Conservation (phyloP, 1,284 basidiomycete species). For the Heterobasidion parviporum region DNA sequence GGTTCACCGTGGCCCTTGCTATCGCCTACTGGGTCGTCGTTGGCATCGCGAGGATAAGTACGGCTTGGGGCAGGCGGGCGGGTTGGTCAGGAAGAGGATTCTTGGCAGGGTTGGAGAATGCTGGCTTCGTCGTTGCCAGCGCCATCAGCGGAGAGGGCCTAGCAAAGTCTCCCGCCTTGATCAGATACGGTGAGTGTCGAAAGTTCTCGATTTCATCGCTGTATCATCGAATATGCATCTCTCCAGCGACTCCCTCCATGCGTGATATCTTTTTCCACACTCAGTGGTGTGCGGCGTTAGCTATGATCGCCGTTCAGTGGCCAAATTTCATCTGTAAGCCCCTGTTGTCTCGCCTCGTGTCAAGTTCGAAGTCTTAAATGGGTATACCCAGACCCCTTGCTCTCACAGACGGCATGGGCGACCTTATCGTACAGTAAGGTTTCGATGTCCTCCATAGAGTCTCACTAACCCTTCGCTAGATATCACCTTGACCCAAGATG, state of each 20-base stretch:
- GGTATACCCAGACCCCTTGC: constrained; percentile 61
- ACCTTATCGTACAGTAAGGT: constrained; percentile 79
- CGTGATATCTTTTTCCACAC: constrained; percentile 91
- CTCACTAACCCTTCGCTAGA: constrained; percentile 37
- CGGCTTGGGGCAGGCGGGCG: constrained; percentile 73
- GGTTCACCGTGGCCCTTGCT: constrained; percentile 71
- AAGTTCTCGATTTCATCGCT: constrained; percentile 4
- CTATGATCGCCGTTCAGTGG: constrained; percentile 94
- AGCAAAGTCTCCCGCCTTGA: constrained; percentile 75
- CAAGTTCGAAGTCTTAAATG: no score
- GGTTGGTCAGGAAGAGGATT: constrained; percentile 47
- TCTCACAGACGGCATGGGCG: constrained; percentile 84
- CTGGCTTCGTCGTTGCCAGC: constrained; percentile 84
- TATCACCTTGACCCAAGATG: constrained; percentile 53
- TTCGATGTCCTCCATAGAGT: constrained; percentile 2
- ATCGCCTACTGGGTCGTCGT: constrained; percentile 78
- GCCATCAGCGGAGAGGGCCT: constrained; percentile 88
- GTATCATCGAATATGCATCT: constrained; percentile 6
- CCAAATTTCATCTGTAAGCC: constrained; percentile 80
- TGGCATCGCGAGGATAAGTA: constrained; percentile 72
- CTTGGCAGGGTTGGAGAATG: constrained; percentile 68
- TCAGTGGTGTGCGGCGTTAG: constrained; percentile 81
- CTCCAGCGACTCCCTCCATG: constrained; percentile 81
- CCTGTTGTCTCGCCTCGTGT: not conserved
- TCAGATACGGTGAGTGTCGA: constrained; percentile 71